Base-by-base conservation (phyloP, 1,139 yeast species). In the Diutina siamensis region DNA sequence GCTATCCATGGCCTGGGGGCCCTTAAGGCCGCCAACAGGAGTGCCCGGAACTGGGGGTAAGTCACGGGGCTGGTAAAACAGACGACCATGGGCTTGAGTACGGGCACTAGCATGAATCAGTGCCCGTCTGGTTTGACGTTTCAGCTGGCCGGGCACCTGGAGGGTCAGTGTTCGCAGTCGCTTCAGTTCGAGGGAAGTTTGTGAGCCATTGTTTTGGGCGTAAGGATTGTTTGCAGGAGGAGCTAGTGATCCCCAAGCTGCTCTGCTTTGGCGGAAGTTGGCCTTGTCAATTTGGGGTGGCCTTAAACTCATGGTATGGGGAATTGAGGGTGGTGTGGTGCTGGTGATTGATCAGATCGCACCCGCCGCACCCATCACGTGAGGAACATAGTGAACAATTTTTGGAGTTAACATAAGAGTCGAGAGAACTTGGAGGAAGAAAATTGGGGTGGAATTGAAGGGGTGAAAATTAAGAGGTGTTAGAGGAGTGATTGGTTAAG, bases 101-200 rank as follows among this genome's bases (percentile, higher is more conserved):
- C 15, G 19, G 7, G 42, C 42, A 15, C 31, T 22, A 12, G 42
- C 42, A 18, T 38, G 42, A 32, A 38, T 38, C 42, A 38, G 42
- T 3, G 42, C 42, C 21, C 42, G 31, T 25, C 42, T 12, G 12
- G 19, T 22, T 17, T 38, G 42, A 3, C 32, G 19, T n/a, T 17
- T 22, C 32, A 25, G 31, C 13, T 25, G 31, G 21, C 42, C 42
- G 13, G 42, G 42, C 8, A 38, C 42, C n/a, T n/a, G 20, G 15
- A 38, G 42, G 1, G 42, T 38, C 42, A 38, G 42, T 27, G 32
- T 25, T 12, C 42, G 31, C 40, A 35, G 40, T 4, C 20, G 27
- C 18, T 35, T 35, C 42, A 38, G 42, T 27, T 38, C 42, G 19
- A 38, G 28, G 17, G 25, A 25, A n/a, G 33, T 7, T 9, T 25